These are phyloP conservation scores for Eucalyptus polyanthemos DNA, from an alignment of 345 rosid species.

Conservation along the genomic window DNA sequence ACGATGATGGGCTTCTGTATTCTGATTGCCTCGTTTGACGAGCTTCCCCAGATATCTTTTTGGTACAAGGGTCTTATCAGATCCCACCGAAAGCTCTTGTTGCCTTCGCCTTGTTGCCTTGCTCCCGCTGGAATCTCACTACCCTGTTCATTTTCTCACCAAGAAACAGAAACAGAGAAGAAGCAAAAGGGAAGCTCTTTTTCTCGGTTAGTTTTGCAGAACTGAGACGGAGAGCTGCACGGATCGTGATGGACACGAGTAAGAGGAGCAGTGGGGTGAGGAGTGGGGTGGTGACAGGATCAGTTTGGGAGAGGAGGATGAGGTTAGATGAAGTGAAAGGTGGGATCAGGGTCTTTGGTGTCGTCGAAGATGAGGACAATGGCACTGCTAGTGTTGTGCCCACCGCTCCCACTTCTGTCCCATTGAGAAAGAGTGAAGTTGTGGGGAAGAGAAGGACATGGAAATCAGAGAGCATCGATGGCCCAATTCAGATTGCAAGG, in stretches of 20 bases:
- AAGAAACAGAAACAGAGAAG: not conserved
- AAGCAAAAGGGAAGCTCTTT: not conserved
- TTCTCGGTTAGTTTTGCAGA: not conserved
- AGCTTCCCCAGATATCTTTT: not conserved
- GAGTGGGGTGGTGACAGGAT: conserved; percentile 37
- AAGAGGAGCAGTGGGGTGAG: conserved; percentile 30
- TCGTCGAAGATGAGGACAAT: not conserved
- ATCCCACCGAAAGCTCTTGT: not conserved
- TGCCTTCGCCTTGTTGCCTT: not conserved
- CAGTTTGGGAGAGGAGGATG: conserved; percentile 88
- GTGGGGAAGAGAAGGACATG: conserved; percentile 52
- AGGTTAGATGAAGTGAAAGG: conserved; percentile 50
- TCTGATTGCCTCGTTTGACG: not conserved
- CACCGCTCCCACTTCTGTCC: not conserved
- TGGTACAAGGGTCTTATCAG: not conserved
- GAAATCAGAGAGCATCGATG: conserved; percentile 39
- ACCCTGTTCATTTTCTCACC: not conserved
- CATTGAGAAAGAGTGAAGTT: conserved; percentile 5
- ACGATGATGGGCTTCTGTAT: not conserved
- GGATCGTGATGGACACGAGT: not conserved
- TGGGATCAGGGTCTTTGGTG: conserved; percentile 47
- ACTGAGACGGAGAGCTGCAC: not conserved
- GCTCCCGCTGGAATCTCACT: not conserved
- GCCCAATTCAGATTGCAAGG: conserved; percentile 31
- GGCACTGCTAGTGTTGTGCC: not conserved